These are phyloP conservation scores for Fusarium praegraminearum DNA, from an alignment of 2,329 filamentous ascomycete genomes.

Conservation along the genomic window DNA sequence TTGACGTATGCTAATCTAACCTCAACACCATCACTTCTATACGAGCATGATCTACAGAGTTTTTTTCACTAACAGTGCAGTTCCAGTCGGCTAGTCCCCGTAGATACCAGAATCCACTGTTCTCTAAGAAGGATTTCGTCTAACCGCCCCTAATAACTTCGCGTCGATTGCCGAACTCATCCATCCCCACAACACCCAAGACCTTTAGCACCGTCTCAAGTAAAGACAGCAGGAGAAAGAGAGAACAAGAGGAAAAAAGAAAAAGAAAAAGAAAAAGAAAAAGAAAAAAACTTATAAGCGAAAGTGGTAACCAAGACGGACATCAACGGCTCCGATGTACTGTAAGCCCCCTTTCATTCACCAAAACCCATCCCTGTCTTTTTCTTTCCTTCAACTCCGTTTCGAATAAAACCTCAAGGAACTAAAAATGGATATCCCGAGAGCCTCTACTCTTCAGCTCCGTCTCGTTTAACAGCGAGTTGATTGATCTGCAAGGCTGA, in stretches of 20 bases:
- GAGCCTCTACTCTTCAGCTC: constrained; percentile 1
- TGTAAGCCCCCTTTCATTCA: constrained; percentile 17
- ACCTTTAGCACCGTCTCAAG: neutral
- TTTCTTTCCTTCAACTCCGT: neutral
- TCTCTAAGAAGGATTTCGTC: constrained; percentile 4
- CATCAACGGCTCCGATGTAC: constrained; percentile 4
- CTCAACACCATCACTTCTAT: constrained; percentile 17
- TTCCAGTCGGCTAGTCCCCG: neutral
- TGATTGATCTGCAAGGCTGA: constrained; percentile 7
- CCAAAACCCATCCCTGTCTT: neutral
- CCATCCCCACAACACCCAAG: neutral
- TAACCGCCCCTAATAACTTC: neutral
- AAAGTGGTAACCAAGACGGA: neutral
- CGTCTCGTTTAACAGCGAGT: neutral
- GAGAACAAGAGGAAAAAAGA: neutral
- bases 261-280: neutral
- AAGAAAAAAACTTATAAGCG: neutral
- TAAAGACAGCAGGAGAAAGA: neutral
- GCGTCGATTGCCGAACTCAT: constrained; percentile 31
- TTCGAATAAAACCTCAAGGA: neutral
- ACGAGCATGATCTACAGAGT: neutral
- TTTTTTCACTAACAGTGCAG: neutral
- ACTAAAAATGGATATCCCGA: neutral
- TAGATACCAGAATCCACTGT: constrained; percentile 6
- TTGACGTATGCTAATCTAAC: constrained; percentile 23